A percentile compares a stretch with the other conserved stretches of the same genome.
Evolutionary conservation across 192 early-diverging fungal genomes (phyloP).

Genomic region (Podila clonocystis): DNA sequence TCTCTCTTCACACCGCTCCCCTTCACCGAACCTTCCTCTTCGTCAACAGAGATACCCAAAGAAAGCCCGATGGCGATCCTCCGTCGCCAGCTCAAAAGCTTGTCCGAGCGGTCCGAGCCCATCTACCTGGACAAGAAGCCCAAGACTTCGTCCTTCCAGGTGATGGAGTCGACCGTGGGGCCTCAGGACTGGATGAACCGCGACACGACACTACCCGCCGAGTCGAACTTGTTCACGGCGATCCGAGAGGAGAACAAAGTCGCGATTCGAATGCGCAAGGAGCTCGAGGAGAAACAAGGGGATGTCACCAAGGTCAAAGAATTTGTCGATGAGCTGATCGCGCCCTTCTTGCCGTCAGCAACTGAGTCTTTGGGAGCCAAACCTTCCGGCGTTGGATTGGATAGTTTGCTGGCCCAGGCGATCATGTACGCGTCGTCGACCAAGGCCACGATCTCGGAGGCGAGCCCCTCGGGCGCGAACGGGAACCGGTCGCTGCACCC

Average conservation of each 20-base stretch:
- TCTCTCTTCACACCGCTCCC: constrained; percentile 2
- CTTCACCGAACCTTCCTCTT: neutral
- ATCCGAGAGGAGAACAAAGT: constrained; percentile 48
- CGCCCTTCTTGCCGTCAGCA: constrained; percentile 10
- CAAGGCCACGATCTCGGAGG: neutral
- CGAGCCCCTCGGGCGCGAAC: neutral
- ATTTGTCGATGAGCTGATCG: constrained; percentile 41
- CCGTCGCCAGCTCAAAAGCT: constrained; percentile 29
- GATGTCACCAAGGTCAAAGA: constrained; percentile 34
- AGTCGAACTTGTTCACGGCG: constrained; percentile 26
- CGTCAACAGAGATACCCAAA: neutral
- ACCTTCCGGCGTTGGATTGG: constrained; percentile 37
- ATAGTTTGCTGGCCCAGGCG: constrained; percentile 30
- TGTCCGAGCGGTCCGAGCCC: constrained; percentile 37
- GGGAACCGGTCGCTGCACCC: constrained; percentile 27
- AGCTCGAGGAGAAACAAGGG: constrained; percentile 20
- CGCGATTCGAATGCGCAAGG: constrained; percentile 43
- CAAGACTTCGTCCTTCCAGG: constrained; percentile 27
- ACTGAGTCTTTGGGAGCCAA: neutral
- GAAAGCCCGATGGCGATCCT: constrained; percentile 42
- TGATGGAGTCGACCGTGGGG: constrained; percentile 33
- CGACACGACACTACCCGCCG: constrained; percentile 17
- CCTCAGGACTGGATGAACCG: constrained; percentile 35
- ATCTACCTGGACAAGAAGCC: constrained; percentile 41
- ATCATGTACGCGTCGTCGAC: constrained; percentile 19